Evolutionary conservation across 1,139 yeast genomes (phyloP).

Genomic region (Saccharomyces uvarum): DNA sequence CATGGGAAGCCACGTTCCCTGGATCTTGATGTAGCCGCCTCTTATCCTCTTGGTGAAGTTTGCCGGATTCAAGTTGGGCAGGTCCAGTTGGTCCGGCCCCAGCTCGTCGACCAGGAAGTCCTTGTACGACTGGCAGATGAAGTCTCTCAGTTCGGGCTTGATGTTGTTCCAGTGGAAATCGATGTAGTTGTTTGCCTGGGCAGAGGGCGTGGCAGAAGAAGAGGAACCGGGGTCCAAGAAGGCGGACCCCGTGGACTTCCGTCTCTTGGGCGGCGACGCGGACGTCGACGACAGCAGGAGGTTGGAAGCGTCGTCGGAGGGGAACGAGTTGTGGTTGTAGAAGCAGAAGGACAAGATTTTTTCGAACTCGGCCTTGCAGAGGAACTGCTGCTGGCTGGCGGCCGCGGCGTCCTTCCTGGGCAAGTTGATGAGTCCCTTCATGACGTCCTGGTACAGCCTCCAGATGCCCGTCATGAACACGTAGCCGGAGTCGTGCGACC

Average conservation of each 20-base stretch:
- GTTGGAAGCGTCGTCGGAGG: background rate
- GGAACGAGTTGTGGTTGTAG: background rate
- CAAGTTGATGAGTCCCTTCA: slow-evolving; percentile 22
- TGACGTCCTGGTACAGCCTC: slow-evolving; percentile 43
- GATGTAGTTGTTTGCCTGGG: slow-evolving; percentile 14
- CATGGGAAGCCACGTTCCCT: slow-evolving; percentile 90
- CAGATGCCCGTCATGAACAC: slow-evolving; percentile 89
- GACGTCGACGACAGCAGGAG: background rate
- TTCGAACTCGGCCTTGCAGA: slow-evolving; percentile 12
- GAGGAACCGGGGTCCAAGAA: background rate
- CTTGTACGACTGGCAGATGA: slow-evolving; percentile 32
- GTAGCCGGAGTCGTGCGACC: slow-evolving; percentile 74
- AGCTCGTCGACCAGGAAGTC: background rate
- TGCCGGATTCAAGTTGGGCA: slow-evolving; percentile 9
- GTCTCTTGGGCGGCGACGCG: slow-evolving; percentile 6
- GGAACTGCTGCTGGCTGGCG: slow-evolving; percentile 5
- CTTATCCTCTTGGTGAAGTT: slow-evolving; percentile 62
- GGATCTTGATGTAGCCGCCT: slow-evolving; percentile 88
- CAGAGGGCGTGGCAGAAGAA: background rate
- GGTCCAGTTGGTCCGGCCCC: background rate
- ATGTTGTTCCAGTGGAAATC: slow-evolving; percentile 30
- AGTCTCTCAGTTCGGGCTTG: slow-evolving; percentile 37
- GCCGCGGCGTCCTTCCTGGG: slow-evolving; percentile 2
- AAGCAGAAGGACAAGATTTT: slow-evolving; percentile 6
- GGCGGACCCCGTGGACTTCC: slow-evolving; percentile 8